Percentiles rank a stretch among this genome's conserved stretches.
Conservation (phyloP, 257 asterid species). For the Knoxia roxburghii region DNA sequence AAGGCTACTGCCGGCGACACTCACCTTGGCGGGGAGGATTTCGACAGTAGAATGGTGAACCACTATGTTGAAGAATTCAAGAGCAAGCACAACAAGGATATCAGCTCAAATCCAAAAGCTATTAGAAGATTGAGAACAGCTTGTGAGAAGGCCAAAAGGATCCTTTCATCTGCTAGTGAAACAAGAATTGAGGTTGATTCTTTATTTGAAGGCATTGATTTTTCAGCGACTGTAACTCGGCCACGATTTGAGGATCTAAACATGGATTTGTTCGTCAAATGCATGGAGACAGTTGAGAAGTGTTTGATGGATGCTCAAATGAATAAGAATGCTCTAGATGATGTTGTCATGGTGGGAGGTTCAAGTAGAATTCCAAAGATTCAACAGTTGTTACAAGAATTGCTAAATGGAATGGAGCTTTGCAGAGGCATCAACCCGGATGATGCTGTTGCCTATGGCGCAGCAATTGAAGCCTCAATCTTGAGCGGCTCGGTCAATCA, state of each 20-base stretch:
- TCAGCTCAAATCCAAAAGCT: neutral
- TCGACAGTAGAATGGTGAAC: neutral
- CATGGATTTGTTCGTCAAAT: neutral
- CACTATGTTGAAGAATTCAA: neutral
- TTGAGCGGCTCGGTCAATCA: neutral
- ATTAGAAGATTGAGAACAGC: constrained; percentile 2
- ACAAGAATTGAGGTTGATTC: neutral
- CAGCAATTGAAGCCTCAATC: neutral
- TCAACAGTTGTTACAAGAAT: neutral
- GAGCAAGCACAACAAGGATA: neutral
- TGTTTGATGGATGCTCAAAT: neutral
- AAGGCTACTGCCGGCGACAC: neutral
- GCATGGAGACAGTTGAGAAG: neutral
- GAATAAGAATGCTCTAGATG: neutral
- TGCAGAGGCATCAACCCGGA: neutral
- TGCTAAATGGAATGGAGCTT: neutral
- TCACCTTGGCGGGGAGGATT: neutral
- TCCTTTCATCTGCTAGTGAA: neutral
- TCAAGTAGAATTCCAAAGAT: neutral
- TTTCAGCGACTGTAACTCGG: neutral
- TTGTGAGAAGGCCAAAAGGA: neutral
- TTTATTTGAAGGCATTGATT: neutral
- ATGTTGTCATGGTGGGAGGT: neutral
- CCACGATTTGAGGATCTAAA: neutral
- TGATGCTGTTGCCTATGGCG: neutral